Percentiles rank a stretch among this genome's conserved stretches.
These are phyloP conservation scores for Sugiyamaella qingdaonensis DNA, from an alignment of 805 yeast genomes.

Conservation along the genomic window DNA sequence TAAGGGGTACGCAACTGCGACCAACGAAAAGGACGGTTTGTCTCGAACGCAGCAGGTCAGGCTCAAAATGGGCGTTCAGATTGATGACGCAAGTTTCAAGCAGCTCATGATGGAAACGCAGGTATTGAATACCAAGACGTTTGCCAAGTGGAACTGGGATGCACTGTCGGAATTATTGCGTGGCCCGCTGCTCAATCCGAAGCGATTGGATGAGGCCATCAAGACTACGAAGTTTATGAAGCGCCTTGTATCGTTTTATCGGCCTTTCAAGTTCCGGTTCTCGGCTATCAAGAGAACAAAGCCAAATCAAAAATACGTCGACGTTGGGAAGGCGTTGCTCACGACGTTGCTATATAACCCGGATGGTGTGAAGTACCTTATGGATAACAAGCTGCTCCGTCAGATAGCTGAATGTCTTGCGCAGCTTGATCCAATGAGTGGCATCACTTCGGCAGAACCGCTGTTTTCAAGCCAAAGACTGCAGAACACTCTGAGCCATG, in stretches of 20 bases:
- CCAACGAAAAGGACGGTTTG: neutral
- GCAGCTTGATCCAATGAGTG: conserved; percentile 76
- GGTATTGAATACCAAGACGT: conserved; percentile 75
- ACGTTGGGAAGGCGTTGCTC: conserved; percentile 72
- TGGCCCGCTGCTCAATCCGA: conserved; percentile 76
- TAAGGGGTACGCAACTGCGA: conserved; percentile 8
- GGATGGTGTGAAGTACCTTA: conserved; percentile 63
- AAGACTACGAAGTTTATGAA: conserved; percentile 82
- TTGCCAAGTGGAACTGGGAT: conserved; percentile 84
- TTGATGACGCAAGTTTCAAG: conserved; percentile 67
- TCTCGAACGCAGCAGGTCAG: conserved; percentile 21
- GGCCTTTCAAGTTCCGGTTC: conserved; percentile 88
- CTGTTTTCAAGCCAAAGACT: conserved; percentile 60
- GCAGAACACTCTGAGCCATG: conserved; percentile 61
- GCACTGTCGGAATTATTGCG: conserved; percentile 64
- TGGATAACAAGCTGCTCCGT: conserved; percentile 72
- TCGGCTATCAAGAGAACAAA: conserved; percentile 49
- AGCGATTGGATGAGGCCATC: conserved; percentile 69
- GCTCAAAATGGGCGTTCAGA: conserved; percentile 35
- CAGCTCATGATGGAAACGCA: conserved; percentile 61
- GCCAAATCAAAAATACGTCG: conserved; percentile 53
- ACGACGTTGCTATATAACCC: conserved; percentile 56
- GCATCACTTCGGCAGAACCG: conserved; percentile 68
- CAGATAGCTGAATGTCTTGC: conserved; percentile 88
- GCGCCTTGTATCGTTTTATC: conserved; percentile 74